Evolutionary conservation across 768 basidiomycete species (phyloP), one percentile per base, ranked within the genome.

Genomic region (Amyloporia xantha): DNA sequence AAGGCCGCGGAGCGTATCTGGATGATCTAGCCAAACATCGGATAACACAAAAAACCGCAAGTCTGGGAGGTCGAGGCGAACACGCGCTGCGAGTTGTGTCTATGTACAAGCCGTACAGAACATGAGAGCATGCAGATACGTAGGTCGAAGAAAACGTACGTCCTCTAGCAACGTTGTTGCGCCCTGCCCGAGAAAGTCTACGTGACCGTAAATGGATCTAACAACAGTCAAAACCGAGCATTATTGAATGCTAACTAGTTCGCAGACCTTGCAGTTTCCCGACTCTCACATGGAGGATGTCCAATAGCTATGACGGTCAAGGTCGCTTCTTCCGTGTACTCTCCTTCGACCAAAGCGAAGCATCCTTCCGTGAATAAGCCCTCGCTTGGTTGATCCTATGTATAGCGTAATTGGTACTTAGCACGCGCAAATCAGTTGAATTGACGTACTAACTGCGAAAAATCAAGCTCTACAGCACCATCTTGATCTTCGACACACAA

Each of bases 361-460:
- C 86, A 92, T 0, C 96, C 96, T 66, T 98, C 96, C 0, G 93
- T 96, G 61, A 96, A 98, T 5, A 99, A 64, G 1, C 96, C 96
- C 60, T 95, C 92, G 35, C 93, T 91, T 15, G 95, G 94, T 52
- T 88, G 86, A 65, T 94, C 81, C 79, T 84, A 55, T 40, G 13
- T 50, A 44, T 52, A 53, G n/a, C n/a, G n/a, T n/a, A n/a, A n/a
- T n/a, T n/a, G n/a, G n/a, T n/a, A n/a, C n/a, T n/a, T n/a, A n/a
- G n/a, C 49, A 41, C 55, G 61, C 23, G 39, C 24, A 21, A 40
- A 13, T 39, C 5, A 19, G 5, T 9, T 41, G 40, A 41, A 4
- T n/a, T n/a, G 11, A 64, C 82, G 60, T 55, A 94, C 95, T 44
- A 94, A 74, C 60, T 86, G 84, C 4, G 86, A 84, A 52, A 96